Evolutionary conservation across 23 red algal genomes (phyloP).

Genomic region (Gracilaria vermiculophylla): DNA sequence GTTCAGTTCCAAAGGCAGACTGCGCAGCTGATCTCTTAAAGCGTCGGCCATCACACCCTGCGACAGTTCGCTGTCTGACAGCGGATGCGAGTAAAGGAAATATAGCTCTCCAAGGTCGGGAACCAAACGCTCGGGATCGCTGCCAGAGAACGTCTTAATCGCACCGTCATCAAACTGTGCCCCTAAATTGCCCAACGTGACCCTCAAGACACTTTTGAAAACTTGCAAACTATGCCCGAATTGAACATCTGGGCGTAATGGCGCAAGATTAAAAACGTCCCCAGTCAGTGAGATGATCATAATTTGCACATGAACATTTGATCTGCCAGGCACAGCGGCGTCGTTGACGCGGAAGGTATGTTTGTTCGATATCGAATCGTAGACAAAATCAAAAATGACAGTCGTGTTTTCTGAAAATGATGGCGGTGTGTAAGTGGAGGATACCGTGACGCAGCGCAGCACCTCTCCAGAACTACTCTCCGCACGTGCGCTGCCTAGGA

Average conservation of each 20-base stretch:
- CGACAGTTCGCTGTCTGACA: neutral
- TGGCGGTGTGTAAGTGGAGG: neutral
- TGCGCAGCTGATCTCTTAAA: neutral
- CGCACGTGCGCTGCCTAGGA: neutral
- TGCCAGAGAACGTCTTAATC: too few species aligned
- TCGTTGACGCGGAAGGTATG: neutral
- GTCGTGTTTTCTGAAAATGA: neutral
- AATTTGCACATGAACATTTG: neutral
- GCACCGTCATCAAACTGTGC: neutral
- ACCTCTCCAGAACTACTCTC: neutral
- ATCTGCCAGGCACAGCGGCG: neutral
- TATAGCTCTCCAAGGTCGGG: neutral
- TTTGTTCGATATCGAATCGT: neutral
- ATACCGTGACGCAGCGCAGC: neutral
- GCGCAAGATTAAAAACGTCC: neutral
- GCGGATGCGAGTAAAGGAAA: neutral
- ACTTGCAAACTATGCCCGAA: neutral
- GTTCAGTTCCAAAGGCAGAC: neutral
- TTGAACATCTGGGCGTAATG: neutral
- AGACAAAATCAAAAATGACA: neutral
- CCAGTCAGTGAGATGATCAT: neutral
- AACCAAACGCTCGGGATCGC: neutral
- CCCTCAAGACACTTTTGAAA: neutral
- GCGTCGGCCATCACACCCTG: neutral
- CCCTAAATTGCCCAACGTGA: neutral